phyloP scores from a whole-genome alignment of 208 protist species.

The Endotrypanum monterogeii region DNA sequence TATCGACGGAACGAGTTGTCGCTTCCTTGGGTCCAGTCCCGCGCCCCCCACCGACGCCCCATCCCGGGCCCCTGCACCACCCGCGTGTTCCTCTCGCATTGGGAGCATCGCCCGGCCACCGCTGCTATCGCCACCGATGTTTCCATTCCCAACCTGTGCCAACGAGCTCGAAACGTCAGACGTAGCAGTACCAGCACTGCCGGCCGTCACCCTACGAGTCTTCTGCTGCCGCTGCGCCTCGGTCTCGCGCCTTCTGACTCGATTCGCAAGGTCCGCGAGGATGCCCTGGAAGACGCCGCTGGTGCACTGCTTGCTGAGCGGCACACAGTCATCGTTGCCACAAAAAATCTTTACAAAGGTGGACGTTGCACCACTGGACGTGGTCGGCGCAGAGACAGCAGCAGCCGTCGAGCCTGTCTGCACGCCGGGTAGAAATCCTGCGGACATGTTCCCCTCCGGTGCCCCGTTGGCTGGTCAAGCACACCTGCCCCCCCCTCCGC shows the following conservation, averaged over 20 bases:
- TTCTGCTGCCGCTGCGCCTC: neutral
- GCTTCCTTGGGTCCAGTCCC: neutral
- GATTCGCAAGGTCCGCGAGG: conserved; percentile 45
- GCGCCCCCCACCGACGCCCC: neutral
- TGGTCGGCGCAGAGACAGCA: neutral
- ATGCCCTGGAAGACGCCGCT: conserved; percentile 40
- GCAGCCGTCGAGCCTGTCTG: neutral
- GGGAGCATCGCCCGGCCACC: neutral
- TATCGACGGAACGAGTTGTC: neutral
- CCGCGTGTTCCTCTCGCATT: neutral
- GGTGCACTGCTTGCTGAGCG: conserved; percentile 64
- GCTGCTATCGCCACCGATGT: neutral
- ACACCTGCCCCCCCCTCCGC: neutral
- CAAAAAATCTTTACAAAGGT: conserved; percentile 24
- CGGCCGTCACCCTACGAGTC: neutral
- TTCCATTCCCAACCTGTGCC: neutral
- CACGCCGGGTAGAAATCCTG: neutral
- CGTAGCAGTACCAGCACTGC: neutral
- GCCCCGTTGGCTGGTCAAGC: neutral
- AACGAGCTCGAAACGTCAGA: neutral
- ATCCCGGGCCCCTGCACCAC: neutral
- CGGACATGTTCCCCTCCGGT: neutral
- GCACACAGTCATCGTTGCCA: conserved; percentile 21
- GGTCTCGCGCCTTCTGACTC: neutral
- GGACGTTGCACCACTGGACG: neutral